Evolutionary conservation across 768 basidiomycete species (phyloP), one percentile per base, ranked within the genome.

Genomic region (Rhizopogon salebrosus): DNA sequence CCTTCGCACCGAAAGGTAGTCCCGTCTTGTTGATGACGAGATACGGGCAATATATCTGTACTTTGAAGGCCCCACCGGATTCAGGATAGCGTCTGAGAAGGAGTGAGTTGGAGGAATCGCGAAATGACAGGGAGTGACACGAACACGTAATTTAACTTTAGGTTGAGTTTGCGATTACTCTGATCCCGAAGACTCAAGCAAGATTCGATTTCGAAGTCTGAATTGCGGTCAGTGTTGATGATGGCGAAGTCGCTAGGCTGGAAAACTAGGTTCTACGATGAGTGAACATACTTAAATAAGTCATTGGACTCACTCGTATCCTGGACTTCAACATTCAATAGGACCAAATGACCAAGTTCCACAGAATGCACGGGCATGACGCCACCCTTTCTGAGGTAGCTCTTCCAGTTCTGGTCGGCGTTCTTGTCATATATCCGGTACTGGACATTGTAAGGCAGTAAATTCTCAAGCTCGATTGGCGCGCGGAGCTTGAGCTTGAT

Each of bases 351-450:
- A 5, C 80, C 79, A 3, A 98, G 75, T 63, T 98, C 94, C 24
- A 97, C 91, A 2, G 92, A 94, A 64, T 98, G 97, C 16, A 98
- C 87, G 3, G 97, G 97, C 84, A 95, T 95, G 37, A 93, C 76
- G 6, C 95, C 95, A 26, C 97, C 95, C 62, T 90, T 84, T 41
- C 95, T 81, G 14, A 98, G 75, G 71, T 92, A 99, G 64, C 90
- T 95, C 57, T 83, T 84, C 86, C 94, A 98, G 62, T 95, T 95
- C 62, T 93, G 90, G 61, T 93, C 85, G 0, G 89, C 86, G 57
- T 97, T 83, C 72, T 94, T 97, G 75, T 99, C 95, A 59, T 93
- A 98, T 31, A 98, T 89, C n/a, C 93, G 82, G 72, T 97, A 99
- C 61, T 93, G 87, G 48, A 98, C 70, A 61, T 98, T 93, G 70